Conservation (phyloP, 2,329 filamentous ascomycete species). For the Neurospora sp. region DNA sequence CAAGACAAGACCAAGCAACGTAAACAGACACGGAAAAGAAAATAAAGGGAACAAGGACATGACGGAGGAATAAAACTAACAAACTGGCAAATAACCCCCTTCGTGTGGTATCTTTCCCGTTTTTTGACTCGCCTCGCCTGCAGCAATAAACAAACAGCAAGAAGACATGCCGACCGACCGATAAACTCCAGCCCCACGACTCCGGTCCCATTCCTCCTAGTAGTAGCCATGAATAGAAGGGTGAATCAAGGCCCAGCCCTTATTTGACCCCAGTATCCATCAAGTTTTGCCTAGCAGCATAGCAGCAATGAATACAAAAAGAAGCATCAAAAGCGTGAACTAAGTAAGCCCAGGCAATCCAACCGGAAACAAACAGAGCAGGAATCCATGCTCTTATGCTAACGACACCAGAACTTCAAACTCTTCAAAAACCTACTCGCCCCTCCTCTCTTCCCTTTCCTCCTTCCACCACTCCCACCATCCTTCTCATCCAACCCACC, state of each 20-base stretch:
- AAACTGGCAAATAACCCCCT: neutral
- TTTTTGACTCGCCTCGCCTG: neutral
- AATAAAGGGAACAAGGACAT: neutral
- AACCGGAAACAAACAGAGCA: neutral
- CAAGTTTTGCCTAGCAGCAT: neutral
- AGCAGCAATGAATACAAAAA: neutral
- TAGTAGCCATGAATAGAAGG: neutral
- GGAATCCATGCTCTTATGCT: neutral
- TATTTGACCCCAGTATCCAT: neutral
- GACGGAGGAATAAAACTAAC: neutral
- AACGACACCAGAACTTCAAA: neutral
- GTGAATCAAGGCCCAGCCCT: neutral
- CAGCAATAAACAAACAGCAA: neutral
- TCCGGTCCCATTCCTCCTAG: neutral
- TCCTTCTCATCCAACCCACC: slow-evolving; percentile 22
- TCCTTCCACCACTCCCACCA: neutral
- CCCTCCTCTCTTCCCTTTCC: slow-evolving; percentile 27
- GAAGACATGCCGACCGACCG: neutral
- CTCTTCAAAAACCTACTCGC: neutral
- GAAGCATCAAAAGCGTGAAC: neutral
- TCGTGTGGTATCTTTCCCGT: neutral
- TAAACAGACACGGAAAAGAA: neutral
- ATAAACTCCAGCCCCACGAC: neutral
- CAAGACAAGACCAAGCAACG: neutral
- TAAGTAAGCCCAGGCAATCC: neutral